Percentiles rank a stretch among this genome's conserved stretches.
phyloP scores from a whole-genome alignment of 352 stramenopile genomes.

The Phytophthora sp. region DNA sequence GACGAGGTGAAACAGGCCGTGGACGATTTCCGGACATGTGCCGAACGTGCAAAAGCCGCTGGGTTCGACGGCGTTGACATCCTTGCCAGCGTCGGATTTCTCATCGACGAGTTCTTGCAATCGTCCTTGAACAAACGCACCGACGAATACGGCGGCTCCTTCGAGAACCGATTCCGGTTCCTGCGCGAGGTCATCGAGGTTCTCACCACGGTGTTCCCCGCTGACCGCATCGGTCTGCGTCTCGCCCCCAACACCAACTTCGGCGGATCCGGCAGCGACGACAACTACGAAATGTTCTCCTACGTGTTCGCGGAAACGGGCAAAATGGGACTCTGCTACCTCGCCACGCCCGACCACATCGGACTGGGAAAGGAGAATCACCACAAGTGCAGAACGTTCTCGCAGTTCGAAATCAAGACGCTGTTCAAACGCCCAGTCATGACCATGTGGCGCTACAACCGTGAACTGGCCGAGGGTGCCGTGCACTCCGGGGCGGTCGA shows the following conservation, averaged over 20 bases:
- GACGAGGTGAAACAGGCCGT: slow-evolving; percentile 2
- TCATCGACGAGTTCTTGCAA: background rate
- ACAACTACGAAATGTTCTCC: slow-evolving; percentile 11
- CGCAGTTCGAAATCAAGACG: slow-evolving; percentile 4
- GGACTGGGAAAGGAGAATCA: background rate
- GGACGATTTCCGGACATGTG: background rate
- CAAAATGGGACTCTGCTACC: background rate
- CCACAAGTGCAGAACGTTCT: background rate
- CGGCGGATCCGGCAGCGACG: slow-evolving; percentile 2
- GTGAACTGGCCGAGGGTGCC: background rate
- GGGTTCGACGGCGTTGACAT: slow-evolving; percentile 1
- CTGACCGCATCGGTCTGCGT: background rate
- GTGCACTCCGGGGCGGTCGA: background rate
- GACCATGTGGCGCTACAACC: slow-evolving; percentile 1
- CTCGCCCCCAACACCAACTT: slow-evolving; percentile 1
- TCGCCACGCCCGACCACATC: background rate
- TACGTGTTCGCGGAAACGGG: background rate
- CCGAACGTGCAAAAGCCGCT: background rate
- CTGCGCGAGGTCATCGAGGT: background rate
- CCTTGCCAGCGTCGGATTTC: background rate
- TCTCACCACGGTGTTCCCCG: slow-evolving; percentile 5
- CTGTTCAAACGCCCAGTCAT: slow-evolving; percentile 1
- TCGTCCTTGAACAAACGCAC: slow-evolving; percentile 1
- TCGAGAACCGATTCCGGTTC: slow-evolving; percentile 5
- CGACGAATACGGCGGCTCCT: slow-evolving; percentile 8